Evolutionary conservation across 176 grass and related monocot species (phyloP), one percentile per base, ranked within the genome.

Genomic region (Eragrostis nindensis): DNA sequence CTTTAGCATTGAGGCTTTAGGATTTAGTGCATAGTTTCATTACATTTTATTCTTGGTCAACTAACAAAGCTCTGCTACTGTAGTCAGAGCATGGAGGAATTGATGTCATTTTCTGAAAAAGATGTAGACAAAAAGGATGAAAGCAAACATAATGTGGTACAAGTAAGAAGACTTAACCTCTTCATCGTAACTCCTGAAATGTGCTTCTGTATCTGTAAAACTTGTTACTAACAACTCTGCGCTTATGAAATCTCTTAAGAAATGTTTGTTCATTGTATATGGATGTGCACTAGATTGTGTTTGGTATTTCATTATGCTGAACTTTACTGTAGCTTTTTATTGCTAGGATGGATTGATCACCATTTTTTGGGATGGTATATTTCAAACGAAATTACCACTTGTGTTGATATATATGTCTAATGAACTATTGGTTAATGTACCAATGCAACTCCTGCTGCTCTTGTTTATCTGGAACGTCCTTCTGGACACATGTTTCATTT

Each of bases 61-160:
- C 54, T 71, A 45, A 73, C 71, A 50, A 38, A 38, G 30, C 30
- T 62, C 65, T 83, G 71, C 47, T 77, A 62, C 56, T 73, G 57
- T 82, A 77, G 74, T 73, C 80, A 97, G 95, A 94, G 92, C 77
- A 90, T 97, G 90, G 95, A 90, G 38, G 90, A 94, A 81, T 75
- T 97, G 70, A 86, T 97, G 60, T 85, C 78, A 76, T 73, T 89
- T 86, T 97, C 90, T 83, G 44, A 71, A 70, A 89, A 73, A 56
- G 80, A 78, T 88, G 68, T 77, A 30, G 77, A 62, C 24, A 94
- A 97, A 70, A 80, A 79, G 50, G 70, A 83, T 62, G 66, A 75
- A 76, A 80, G 76, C 21, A 75, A 77, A 49, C 54, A 77, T 82
- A 81, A 60, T 21, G 19, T 24, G 18, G 50, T 48, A 88, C 19